phyloP scores from a whole-genome alignment of 164 flowering plant species.

The Malania oleifera region DNA sequence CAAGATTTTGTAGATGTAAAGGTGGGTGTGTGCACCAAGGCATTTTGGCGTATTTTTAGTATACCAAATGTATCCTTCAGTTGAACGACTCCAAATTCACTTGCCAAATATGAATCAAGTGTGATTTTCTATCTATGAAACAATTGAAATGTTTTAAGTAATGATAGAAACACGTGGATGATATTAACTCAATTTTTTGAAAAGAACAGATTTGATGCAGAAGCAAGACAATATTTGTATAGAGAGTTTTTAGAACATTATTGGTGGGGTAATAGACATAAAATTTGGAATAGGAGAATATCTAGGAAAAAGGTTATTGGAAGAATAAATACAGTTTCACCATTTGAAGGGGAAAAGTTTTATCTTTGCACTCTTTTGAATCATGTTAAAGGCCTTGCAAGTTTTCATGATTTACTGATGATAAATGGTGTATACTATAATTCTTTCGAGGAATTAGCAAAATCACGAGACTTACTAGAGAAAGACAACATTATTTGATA shows the following conservation, averaged over 20 bases:
- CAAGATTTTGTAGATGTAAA: too few species aligned
- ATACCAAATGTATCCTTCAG: too few species aligned
- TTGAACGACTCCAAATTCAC: neutral
- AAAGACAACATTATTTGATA: too few species aligned
- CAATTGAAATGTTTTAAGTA: neutral
- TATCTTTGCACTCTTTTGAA: too few species aligned
- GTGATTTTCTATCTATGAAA: neutral
- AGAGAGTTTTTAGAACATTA: constrained; percentile 1
- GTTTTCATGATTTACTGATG: too few species aligned
- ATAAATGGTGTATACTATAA: too few species aligned
- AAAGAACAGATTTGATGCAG: neutral
- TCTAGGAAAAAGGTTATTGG: neutral
- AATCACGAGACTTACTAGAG: too few species aligned
- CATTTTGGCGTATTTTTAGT: too few species aligned
- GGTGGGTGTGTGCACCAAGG: too few species aligned
- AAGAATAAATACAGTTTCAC: neutral
- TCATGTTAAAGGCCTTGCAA: too few species aligned
- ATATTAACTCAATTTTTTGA: constrained; percentile 8
- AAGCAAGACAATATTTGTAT: neutral
- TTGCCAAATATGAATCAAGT: constrained; percentile 1
- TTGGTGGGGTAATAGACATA: neutral
- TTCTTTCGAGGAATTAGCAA: too few species aligned
- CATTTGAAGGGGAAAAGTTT: constrained; percentile 4
- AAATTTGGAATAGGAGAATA: neutral
- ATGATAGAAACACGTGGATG: neutral